These are phyloP conservation scores for Buddleja alternifolia DNA, from an alignment of 257 asterid species.

Conservation along the genomic window DNA sequence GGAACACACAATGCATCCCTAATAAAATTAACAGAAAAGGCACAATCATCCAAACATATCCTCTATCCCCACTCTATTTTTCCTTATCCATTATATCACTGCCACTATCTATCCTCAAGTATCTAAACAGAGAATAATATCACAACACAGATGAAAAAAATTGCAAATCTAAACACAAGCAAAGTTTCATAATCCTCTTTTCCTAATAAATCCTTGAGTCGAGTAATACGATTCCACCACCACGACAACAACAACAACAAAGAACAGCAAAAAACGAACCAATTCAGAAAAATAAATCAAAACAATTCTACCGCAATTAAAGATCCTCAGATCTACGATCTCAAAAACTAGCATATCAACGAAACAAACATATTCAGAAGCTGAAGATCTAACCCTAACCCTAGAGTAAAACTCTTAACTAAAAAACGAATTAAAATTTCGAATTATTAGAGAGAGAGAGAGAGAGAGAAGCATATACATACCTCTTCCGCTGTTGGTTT, in stretches of 20 bases:
- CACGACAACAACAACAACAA: background rate
- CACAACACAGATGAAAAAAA: background rate
- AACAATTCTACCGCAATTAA: background rate
- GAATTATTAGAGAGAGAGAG: background rate
- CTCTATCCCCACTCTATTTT: background rate
- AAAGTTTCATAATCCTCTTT: background rate
- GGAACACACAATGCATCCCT: background rate
- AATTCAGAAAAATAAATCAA: background rate
- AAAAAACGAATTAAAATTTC: background rate
- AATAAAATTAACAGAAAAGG: background rate
- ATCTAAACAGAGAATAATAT: background rate
- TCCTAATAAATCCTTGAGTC: background rate
- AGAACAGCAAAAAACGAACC: background rate
- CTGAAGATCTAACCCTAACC: slow-evolving; percentile 2
- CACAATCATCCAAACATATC: background rate
- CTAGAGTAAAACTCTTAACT: background rate
- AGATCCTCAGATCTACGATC: slow-evolving; percentile 31
- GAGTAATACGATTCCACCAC: background rate
- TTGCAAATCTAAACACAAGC: slow-evolving; percentile 3
- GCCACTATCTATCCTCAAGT: background rate
- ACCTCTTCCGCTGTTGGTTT: slow-evolving; percentile 6
- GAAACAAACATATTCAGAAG: background rate
- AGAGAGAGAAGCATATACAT: no score
- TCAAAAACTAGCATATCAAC: background rate
- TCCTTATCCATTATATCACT: background rate